These are phyloP conservation scores for California macrophylla DNA, from an alignment of 441 rosid genomes.

Conservation along the genomic window DNA sequence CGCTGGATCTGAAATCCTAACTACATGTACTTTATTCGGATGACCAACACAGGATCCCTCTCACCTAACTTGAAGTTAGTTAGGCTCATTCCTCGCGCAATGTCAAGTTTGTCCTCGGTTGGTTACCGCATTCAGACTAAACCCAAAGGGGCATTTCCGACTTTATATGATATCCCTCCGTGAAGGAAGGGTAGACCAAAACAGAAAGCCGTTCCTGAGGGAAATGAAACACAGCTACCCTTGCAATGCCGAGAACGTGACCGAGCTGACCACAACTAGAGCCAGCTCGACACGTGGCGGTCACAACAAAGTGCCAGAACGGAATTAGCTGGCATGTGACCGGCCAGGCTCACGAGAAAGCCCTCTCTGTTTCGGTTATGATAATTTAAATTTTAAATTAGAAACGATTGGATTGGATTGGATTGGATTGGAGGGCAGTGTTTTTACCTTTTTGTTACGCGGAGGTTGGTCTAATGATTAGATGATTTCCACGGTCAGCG, in stretches of 20 bases:
- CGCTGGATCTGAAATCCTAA: slow-evolving; percentile 10
- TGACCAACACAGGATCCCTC: slow-evolving; percentile 4
- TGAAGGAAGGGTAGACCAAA: too few species aligned
- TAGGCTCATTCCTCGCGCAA: slow-evolving; percentile 17
- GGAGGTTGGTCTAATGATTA: slow-evolving; percentile 47
- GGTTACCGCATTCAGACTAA: slow-evolving; percentile 15
- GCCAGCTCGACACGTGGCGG: slow-evolving; percentile 6
- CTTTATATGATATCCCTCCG: background rate
- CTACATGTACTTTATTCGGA: slow-evolving; percentile 19
- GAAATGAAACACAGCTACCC: too few species aligned
- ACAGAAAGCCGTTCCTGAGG: too few species aligned
- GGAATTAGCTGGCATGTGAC: slow-evolving; percentile 25
- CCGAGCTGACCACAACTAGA: background rate
- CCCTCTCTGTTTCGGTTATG: background rate
- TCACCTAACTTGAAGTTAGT: slow-evolving; percentile 1
- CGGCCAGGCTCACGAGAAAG: slow-evolving; percentile 7
- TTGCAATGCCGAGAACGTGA: background rate
- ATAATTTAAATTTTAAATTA: too few species aligned
- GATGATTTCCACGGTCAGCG: slow-evolving; percentile 39
- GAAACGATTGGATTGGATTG: too few species aligned
- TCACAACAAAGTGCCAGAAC: slow-evolving; percentile 14
- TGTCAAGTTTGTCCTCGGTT: slow-evolving; percentile 22
- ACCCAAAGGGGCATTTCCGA: slow-evolving; percentile 16
- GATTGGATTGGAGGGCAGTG: background rate
- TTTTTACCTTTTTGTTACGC: slow-evolving; percentile 19